Base-by-base conservation (phyloP, 176 grass and related monocot genomes). In the Zoysia japonica region DNA sequence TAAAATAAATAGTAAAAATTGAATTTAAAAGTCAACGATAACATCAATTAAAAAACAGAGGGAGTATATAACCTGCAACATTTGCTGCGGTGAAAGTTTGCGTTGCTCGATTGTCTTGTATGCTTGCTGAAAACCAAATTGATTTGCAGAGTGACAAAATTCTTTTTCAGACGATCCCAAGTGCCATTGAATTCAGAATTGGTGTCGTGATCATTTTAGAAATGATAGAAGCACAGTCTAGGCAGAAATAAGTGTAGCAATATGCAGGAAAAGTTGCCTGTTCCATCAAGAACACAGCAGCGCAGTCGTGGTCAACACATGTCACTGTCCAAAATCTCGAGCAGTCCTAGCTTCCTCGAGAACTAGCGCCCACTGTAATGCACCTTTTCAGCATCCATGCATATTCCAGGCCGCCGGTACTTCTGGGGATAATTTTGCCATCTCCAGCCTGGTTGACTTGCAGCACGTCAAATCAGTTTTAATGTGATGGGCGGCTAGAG, bases 181-280 rank as follows among this genome's bases (percentile, higher is more conserved):
- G 47, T 39, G 20, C 68, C 50, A 46, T 71, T 50, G 68, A 35
- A 52, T 52, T 72, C 50, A 72, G 7, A 16, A 74, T 60, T 11
- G 40, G 5, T 11, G 12, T 69, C 4, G 37, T 56, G 47, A 84
- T 80, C 69, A 80, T 88, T 88, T 75, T 63, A 52, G 63, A 80
- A 84, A 84, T 84, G 81, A 88, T 84, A 79, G 63, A 46, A 35
- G 63, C 35, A 50, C 20, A 41, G 39, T 63, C 72, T 11, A 19
- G 54, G 44, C 44, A 49, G 53, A 84, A 69, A 69, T 69, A 66
- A 64, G 42, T 84, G 20, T 8, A 60, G 44, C 69, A 12, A 67
- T 48, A 61, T 71, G 19, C 46, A 63, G 49, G 49, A 89, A 89
- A 89, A 89, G 87, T 50, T 72, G 14, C n/a, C 44, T 85, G 77